phyloP scores from a whole-genome alignment of 1,139 yeast genomes.

The Lizanozyma gosingica region DNA sequence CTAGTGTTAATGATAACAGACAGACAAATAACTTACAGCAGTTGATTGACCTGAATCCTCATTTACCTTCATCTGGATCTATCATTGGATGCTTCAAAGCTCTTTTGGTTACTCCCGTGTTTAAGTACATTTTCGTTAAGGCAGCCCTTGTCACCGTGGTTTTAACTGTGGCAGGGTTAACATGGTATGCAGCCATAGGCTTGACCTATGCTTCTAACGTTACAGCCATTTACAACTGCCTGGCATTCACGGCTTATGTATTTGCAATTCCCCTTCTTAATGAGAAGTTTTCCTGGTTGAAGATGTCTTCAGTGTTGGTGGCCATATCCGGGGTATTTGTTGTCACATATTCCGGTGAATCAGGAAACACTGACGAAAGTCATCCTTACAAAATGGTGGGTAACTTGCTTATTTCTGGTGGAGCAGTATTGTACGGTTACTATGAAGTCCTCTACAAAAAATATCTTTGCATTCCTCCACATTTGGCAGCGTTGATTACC shows the following conservation, averaged over 20 bases:
- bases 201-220: slow-evolving; percentile 79
- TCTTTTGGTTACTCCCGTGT: slow-evolving; percentile 36
- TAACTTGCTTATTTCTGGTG: slow-evolving; percentile 59
- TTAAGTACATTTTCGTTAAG: slow-evolving; percentile 36
- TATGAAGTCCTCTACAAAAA: slow-evolving; percentile 81
- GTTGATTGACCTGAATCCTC: slow-evolving; percentile 32
- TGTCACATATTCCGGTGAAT: slow-evolving; percentile 64
- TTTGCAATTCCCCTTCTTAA: slow-evolving; percentile 70
- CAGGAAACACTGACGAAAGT: slow-evolving; percentile 11
- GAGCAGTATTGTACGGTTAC: slow-evolving; percentile 78
- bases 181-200: slow-evolving; percentile 84
- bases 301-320: slow-evolving; percentile 58
- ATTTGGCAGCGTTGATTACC: slow-evolving; percentile 32
- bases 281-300: slow-evolving; percentile 59
- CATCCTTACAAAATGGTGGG: slow-evolving; percentile 66
- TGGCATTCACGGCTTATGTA: slow-evolving; percentile 81
- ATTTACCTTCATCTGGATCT: slow-evolving; percentile 31
- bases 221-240: slow-evolving; percentile 84
- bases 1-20: slow-evolving; percentile 27
- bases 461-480: slow-evolving; percentile 64
- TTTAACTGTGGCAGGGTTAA: slow-evolving; percentile 66
- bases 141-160: slow-evolving; percentile 44
- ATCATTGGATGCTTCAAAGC: slow-evolving; percentile 25
- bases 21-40: slow-evolving; percentile 27
- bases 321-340: slow-evolving; percentile 71